Percentiles rank a stretch among this genome's conserved stretches.
Conservation (phyloP, 306 rosid species). For the Canavalia gladiata region DNA sequence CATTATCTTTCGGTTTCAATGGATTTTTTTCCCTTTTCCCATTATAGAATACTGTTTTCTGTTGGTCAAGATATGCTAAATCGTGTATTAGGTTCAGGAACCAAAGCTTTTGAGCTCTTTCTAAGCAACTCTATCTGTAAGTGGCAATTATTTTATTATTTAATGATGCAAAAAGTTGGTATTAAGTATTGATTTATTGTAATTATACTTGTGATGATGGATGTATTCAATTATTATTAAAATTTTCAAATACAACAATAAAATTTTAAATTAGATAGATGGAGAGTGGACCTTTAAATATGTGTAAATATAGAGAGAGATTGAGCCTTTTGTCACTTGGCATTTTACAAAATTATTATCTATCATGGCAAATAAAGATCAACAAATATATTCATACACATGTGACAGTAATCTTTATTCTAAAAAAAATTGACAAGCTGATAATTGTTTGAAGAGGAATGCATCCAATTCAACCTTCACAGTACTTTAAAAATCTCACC, state of each 20-base stretch:
- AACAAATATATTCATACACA: not conserved
- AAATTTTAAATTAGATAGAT: not conserved
- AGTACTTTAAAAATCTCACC: no score
- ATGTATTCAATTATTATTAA: not conserved
- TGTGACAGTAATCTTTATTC: not conserved
- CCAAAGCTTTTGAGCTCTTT: not conserved
- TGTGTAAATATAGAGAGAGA: not conserved
- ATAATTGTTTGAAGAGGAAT: not conserved
- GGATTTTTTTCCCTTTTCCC: not conserved
- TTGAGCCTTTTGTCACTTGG: not conserved
- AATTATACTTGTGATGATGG: not conserved
- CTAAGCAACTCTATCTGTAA: not conserved
- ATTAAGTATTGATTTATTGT: not conserved
- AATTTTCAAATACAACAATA: not conserved
- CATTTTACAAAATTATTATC: not conserved
- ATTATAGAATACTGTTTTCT: constrained; percentile 6
- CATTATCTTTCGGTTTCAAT: no score
- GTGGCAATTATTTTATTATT: not conserved
- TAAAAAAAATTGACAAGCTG: not conserved
- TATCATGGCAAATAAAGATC: not conserved
- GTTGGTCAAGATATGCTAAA: constrained; percentile 15
- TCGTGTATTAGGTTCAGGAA: constrained; percentile 7
- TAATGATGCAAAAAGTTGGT: not conserved
- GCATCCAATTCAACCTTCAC: no score
- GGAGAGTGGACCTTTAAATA: not conserved